Conservation (phyloP, 148 eudicot species). For the Nepenthes mirabilis region DNA sequence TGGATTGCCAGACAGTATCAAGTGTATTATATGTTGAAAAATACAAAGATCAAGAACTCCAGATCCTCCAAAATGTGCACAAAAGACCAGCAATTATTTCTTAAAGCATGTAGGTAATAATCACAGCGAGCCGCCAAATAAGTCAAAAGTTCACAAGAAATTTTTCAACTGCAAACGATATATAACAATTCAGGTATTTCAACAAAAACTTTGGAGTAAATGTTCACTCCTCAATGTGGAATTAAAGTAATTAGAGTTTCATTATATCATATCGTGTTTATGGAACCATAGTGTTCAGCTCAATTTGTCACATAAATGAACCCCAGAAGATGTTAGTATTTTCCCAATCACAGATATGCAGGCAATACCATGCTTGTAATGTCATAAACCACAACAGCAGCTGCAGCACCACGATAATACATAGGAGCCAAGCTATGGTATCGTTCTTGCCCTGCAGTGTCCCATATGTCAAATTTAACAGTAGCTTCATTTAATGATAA, state of each 20-base stretch:
- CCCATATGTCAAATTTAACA: constrained; percentile 72
- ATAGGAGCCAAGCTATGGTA: constrained; percentile 83
- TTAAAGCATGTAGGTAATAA: too few species aligned
- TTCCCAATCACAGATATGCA: not conserved
- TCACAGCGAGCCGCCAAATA: too few species aligned
- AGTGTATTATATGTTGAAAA: too few species aligned
- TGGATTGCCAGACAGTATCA: too few species aligned
- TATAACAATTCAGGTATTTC: not conserved
- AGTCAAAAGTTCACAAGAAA: not conserved
- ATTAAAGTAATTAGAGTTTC: too few species aligned
- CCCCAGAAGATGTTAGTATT: not conserved
- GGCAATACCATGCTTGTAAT: constrained; percentile 41
- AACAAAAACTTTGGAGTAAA: too few species aligned
- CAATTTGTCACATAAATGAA: not conserved
- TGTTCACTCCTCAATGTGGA: too few species aligned
- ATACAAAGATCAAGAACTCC: too few species aligned
- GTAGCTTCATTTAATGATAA: constrained; percentile 45
- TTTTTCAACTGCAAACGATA: not conserved
- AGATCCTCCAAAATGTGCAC: too few species aligned
- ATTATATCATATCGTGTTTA: too few species aligned
- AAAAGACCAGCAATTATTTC: too few species aligned
- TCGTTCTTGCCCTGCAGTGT: constrained; percentile 76
- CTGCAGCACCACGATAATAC: constrained; percentile 78
- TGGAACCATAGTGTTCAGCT: too few species aligned
- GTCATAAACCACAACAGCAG: constrained; percentile 67